Conservation (phyloP, 495 filamentous ascomycete species). For the Baudoinia panamericana region DNA sequence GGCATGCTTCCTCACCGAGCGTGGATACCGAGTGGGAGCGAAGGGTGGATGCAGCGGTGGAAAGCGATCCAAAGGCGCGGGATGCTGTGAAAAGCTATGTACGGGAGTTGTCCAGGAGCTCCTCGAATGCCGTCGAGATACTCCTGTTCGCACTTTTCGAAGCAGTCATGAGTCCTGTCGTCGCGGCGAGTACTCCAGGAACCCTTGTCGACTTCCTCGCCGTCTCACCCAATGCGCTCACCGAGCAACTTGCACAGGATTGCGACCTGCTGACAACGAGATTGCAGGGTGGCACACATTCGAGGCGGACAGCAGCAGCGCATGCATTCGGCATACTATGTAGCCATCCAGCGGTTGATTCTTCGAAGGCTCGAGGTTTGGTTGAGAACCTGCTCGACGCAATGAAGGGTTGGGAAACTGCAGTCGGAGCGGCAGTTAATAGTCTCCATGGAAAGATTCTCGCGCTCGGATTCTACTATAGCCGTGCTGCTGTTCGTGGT, state of each 20-base stretch:
- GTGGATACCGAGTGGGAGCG: slow-evolving; percentile 77
- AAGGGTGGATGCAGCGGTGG: slow-evolving; percentile 55
- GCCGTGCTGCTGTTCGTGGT: slow-evolving; percentile 42
- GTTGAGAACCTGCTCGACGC: slow-evolving; percentile 32
- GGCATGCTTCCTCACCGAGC: slow-evolving; percentile 34
- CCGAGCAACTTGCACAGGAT: slow-evolving; percentile 3
- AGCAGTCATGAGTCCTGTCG: neutral
- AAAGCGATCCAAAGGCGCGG: slow-evolving; percentile 50
- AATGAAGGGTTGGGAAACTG: slow-evolving; percentile 38
- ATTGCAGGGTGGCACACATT: slow-evolving; percentile 42
- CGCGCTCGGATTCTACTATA: slow-evolving; percentile 46
- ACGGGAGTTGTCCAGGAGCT: neutral
- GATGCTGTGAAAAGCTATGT: slow-evolving; percentile 36
- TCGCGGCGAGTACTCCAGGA: neutral
- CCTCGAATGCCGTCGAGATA: slow-evolving; percentile 11
- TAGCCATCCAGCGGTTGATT: slow-evolving; percentile 43
- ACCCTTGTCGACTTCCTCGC: slow-evolving; percentile 15
- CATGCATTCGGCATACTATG: slow-evolving; percentile 67
- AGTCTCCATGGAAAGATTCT: slow-evolving; percentile 48
- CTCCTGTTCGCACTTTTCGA: slow-evolving; percentile 24
- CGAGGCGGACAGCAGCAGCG: slow-evolving; percentile 48
- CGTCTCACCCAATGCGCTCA: slow-evolving; percentile 10
- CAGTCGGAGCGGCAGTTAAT: slow-evolving; percentile 48
- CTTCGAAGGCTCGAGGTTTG: slow-evolving; percentile 29
- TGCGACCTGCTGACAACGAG: neutral